phyloP scores from a whole-genome alignment of 371 early-diverging fungal genomes.

The Actinomortierella wolfii region DNA sequence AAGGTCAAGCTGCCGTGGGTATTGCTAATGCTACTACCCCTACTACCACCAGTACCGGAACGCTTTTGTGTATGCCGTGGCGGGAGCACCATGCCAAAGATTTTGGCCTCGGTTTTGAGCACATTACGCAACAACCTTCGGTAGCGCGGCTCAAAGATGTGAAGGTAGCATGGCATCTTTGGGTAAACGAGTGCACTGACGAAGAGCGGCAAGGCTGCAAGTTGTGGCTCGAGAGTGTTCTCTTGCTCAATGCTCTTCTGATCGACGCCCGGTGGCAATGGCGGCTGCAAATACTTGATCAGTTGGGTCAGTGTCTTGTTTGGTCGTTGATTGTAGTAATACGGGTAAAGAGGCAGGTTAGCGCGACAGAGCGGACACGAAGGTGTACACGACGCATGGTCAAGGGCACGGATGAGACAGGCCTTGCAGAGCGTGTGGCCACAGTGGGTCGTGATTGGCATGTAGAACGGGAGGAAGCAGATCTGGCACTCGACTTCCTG shows the following conservation, averaged over 20 bases:
- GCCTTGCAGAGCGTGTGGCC: conserved; percentile 74
- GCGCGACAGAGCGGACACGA: conserved; percentile 55
- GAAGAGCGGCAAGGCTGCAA: conserved; percentile 59
- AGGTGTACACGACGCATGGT: conserved; percentile 37
- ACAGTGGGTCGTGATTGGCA: conserved; percentile 69
- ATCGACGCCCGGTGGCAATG: too few relatives aligned
- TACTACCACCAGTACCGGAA: conserved; percentile 32
- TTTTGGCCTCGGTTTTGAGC: conserved; percentile 51
- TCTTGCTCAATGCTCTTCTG: background rate
- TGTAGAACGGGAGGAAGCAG: conserved; percentile 54
- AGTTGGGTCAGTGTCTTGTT: conserved; percentile 32
- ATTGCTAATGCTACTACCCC: too few relatives aligned
- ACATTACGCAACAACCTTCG: conserved; percentile 63
- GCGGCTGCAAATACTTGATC: conserved; percentile 17
- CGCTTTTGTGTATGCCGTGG: conserved; percentile 20
- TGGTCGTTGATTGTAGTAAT: conserved; percentile 36
- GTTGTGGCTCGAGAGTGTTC: conserved; percentile 34
- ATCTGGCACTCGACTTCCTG: conserved; percentile 64
- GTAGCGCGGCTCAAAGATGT: conserved; percentile 70
- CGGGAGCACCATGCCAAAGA: conserved; percentile 66
- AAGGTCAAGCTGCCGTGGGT: conserved; percentile 32
- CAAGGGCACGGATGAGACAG: conserved; percentile 59
- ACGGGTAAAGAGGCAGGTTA: conserved; percentile 43
- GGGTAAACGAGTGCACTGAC: conserved; percentile 68
- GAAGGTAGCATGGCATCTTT: conserved; percentile 62